Evolutionary conservation across 768 basidiomycete genomes (phyloP), one percentile per base, ranked within the genome.

Genomic region (Kondoa subrosea): DNA sequence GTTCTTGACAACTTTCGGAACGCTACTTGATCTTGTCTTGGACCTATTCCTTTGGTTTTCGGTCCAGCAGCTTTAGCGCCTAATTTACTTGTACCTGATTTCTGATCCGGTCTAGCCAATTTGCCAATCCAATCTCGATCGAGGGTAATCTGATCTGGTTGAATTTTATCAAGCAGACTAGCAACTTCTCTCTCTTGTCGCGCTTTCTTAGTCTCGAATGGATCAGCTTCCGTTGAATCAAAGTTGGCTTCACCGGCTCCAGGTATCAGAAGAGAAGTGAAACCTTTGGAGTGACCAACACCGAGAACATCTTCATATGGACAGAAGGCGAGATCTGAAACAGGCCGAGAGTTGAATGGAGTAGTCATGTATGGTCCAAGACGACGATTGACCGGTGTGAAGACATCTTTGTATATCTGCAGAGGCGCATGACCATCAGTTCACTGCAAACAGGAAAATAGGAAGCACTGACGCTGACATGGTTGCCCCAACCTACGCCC

Each of bases 191-290:
- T 81, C 79, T 97, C 95, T 66, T 88, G 81, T 67, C 91, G 78
- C 26, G 87, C 81, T 70, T 84, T 85, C 76, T 82, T 84, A 74
- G 85, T 83, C 77, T 99, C 93, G 79, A 87, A 96, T 1, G 92
- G 91, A 82, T 99, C 92, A 0, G 90, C 89, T 77, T 97, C 95
- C 16, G 82, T 77, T 68, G 87, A 88, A 74, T 99, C 95, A 76
- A 91, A 93, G 80, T 95, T 91, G 59, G 92, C 84, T 77, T 97
- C 92, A 34, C 93, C 95, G 8, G 85, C 79, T 30, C 93, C 93
- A 0, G 95, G 95, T 0, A 97, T 86, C 66, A 97, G 81, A 64
- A 97, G 82, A 56, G 83, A 87, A 2, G 88, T 88, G 21, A 97
- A 79, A 0, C 93, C 93, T 0, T 80, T 80, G 2, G 81, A 75